Evolutionary conservation across 1,284 basidiomycete genomes (phyloP).

Genomic region (Marasmius oreades): DNA sequence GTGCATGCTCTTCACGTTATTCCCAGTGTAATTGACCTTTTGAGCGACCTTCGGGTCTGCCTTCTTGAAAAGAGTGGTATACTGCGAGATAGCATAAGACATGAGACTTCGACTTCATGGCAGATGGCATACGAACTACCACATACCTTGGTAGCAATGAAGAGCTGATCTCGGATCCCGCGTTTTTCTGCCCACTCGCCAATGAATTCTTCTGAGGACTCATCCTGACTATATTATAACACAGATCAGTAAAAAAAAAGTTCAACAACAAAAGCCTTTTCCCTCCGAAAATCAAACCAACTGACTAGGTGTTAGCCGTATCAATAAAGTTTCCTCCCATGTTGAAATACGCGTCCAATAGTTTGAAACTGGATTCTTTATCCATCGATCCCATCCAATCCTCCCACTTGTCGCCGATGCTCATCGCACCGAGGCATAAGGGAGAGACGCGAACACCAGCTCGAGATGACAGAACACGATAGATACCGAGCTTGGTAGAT

Average conservation of each 20-base stretch:
- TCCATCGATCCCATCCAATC: constrained; percentile 26
- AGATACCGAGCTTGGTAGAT: too few relatives aligned
- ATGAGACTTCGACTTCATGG: not conserved
- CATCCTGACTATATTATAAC: constrained; percentile 2
- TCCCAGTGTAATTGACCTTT: constrained; percentile 43
- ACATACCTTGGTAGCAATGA: constrained; percentile 4
- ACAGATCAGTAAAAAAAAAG: too few relatives aligned
- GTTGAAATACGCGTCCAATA: constrained; percentile 27
- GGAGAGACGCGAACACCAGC: constrained; percentile 45
- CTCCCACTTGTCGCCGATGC: constrained; percentile 40
- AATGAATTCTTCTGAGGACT: constrained; percentile 4
- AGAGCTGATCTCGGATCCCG: constrained; percentile 3
- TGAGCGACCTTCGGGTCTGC: constrained; percentile 24
- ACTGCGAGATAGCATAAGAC: too few relatives aligned
- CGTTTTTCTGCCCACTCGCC: constrained; percentile 10
- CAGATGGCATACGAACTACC: too few relatives aligned
- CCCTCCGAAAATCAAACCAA: not conserved
- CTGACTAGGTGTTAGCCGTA: constrained; percentile 16
- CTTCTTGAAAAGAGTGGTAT: constrained; percentile 20
- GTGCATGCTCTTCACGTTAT: constrained; percentile 43
- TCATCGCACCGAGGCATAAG: constrained; percentile 45
- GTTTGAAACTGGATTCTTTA: constrained; percentile 25
- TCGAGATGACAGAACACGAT: constrained; percentile 35
- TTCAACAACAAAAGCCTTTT: too few relatives aligned
- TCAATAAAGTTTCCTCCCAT: constrained; percentile 11